A percentile compares a stretch with the other conserved stretches of the same genome.
Evolutionary conservation across 495 filamentous ascomycete species (phyloP).

Genomic region (Podospora comata): DNA sequence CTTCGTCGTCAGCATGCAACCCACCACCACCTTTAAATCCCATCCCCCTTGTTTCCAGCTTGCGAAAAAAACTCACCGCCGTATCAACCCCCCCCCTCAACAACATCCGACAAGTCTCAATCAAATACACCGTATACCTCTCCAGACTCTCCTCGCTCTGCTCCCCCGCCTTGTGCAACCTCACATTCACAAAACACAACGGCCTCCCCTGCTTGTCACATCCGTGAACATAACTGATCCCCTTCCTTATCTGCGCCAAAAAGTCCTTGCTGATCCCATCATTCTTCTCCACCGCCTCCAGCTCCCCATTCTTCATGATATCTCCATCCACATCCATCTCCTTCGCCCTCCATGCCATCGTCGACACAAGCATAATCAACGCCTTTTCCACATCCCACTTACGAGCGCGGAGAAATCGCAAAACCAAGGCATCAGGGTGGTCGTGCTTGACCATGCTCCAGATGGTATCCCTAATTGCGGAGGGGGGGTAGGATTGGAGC

Average conservation of each 20-base stretch:
- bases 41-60: too few relatives aligned
- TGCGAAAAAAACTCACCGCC: conserved; percentile 59
- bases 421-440: conserved; percentile 80
- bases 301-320: conserved; percentile 78
- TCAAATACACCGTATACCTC: conserved; percentile 86
- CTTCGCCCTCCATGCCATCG: conserved; percentile 82
- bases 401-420: conserved; percentile 86
- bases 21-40: too few relatives aligned
- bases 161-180: conserved; percentile 75
- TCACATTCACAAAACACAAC: conserved; percentile 80
- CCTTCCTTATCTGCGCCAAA: conserved; percentile 76
- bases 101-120: conserved; percentile 87
- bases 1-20: conserved; percentile 23
- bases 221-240: conserved; percentile 94
- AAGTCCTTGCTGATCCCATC: conserved; percentile 71
- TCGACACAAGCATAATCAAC: conserved; percentile 88
- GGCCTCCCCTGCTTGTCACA: conserved; percentile 80
- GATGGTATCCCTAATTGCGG: conserved; percentile 75
- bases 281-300: conserved; percentile 56
- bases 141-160: conserved; percentile 79
- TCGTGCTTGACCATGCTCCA: conserved; percentile 98
- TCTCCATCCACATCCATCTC: conserved; percentile 86
- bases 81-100: conserved; percentile 80
- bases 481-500: conserved; percentile 68
- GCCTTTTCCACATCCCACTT: conserved; percentile 97